phyloP scores from a whole-genome alignment of 371 early-diverging fungal species.

The Mycotypha africana region DNA sequence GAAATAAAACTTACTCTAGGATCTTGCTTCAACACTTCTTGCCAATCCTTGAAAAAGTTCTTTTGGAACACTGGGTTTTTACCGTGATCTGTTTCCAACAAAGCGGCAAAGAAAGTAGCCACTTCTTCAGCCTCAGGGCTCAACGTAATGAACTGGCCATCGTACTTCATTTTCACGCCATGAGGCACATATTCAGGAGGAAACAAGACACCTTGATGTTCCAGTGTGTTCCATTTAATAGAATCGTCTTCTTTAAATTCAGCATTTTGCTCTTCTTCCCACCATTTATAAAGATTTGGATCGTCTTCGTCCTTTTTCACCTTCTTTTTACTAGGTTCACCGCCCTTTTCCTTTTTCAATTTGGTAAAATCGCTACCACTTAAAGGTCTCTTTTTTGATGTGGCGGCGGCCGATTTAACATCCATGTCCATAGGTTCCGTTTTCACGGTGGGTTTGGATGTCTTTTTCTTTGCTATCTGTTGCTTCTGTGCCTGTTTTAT shows the following conservation, averaged over 20 bases:
- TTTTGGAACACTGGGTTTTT: slow-evolving; percentile 78
- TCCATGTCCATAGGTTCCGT: slow-evolving; percentile 23
- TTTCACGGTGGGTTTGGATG: slow-evolving; percentile 7
- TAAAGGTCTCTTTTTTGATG: slow-evolving; percentile 13
- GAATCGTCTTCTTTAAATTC: slow-evolving; percentile 45
- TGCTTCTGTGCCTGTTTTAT: not conserved
- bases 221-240: slow-evolving; percentile 83
- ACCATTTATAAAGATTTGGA: slow-evolving; percentile 35
- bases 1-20: slow-evolving; percentile 69
- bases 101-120: slow-evolving; percentile 89
- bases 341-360: slow-evolving; percentile 4
- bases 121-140: slow-evolving; percentile 90
- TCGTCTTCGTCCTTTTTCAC: slow-evolving; percentile 25
- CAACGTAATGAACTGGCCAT: slow-evolving; percentile 71
- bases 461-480: slow-evolving; percentile 7
- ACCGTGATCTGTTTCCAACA: slow-evolving; percentile 82
- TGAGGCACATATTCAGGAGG: slow-evolving; percentile 93
- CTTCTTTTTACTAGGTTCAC: slow-evolving; percentile 18
- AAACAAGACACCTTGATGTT: slow-evolving; percentile 88
- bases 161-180: slow-evolving; percentile 83
- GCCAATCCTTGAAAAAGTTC: slow-evolving; percentile 93
- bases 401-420: no score
- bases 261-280: slow-evolving; percentile 37
- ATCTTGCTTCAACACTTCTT: slow-evolving; percentile 54
- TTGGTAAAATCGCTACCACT: slow-evolving; percentile 3